Conservation (phyloP, 2,329 filamentous ascomycete species). For the Sporothrix pallida region DNA sequence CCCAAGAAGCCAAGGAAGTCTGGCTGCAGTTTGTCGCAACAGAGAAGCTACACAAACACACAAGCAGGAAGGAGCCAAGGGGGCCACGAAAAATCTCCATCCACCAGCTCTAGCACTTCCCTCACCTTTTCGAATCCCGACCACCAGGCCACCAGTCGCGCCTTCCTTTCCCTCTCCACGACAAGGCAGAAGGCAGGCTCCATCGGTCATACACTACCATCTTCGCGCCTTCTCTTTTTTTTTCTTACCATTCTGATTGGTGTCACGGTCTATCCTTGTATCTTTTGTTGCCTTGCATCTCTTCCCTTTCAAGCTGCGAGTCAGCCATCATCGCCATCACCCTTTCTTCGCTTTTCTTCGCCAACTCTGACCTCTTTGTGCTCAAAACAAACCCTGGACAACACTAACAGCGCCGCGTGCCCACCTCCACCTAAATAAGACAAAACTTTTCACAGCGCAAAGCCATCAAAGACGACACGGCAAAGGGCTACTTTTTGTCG, state of each 20-base stretch:
- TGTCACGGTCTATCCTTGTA: conserved; percentile 1
- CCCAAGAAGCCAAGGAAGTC: conserved; percentile 19
- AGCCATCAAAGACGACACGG: not conserved
- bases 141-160: conserved; percentile 24
- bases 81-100: conserved; percentile 22
- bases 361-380: not conserved
- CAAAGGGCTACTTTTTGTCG: conserved; percentile 8
- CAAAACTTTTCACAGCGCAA: conserved; percentile 15
- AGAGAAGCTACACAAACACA: conserved; percentile 22
- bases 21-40: conserved; percentile 19
- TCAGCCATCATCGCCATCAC: conserved; percentile 18
- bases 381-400: not conserved
- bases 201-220: conserved; percentile 25
- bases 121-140: conserved; percentile 17
- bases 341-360: not conserved
- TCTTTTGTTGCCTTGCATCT: conserved; percentile 7
- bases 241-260: conserved; percentile 29
- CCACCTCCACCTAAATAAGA: not conserved
- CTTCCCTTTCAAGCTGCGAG: conserved; percentile 2
- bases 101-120: conserved; percentile 3
- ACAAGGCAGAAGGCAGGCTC: conserved; percentile 30
- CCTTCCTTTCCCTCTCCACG: conserved; percentile 26
- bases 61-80: conserved; percentile 18
- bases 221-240: conserved; percentile 26
- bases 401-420: conserved; percentile 20